Base-by-base conservation (phyloP, 2,329 filamentous ascomycete species). In the Cylindrodendrum hubeiense region DNA sequence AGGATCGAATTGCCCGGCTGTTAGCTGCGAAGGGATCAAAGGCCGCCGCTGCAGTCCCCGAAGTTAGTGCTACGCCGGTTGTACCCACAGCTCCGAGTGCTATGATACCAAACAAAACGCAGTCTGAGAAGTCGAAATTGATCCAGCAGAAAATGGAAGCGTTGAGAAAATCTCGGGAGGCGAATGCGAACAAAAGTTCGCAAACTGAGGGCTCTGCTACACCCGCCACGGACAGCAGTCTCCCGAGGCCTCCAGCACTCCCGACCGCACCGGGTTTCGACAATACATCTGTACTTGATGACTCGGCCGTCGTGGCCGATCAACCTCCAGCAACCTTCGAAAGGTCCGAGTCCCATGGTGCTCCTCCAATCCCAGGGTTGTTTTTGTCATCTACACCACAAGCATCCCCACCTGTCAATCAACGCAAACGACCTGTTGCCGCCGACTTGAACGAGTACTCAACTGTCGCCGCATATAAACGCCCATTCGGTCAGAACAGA, bases 101-200 rank as follows among this genome's bases (percentile, higher is more conserved):
- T 44, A 39, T 60, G 10, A 58, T 63, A 34, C 67, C 68, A 43
- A 66, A 54, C 15, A 78, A 72, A 55, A 67, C 51, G 52, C 77
- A 91, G 74, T 88, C 88, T 19, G 87, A 94, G 69, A 97, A 93
- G 65, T 93, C 93, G 62, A 87, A 85, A 63, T 81, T 94, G 33
- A 85, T 95, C 50, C 89, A 93, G 68, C 88, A 93, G 75, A 94
- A 93, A 70, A 90, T 97, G 75, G 93, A 94, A 65, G 91, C 91
- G 22, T 81, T 96, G 22, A 89, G 89, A 70, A 90, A 88, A 71
- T 82, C 85, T 37, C 82, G 86, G 33, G 83, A 86, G 72, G 80
- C 78, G 5, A 79, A 79, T 51, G 77, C 78, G 41, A 79, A 78
- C 61, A 78, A 77, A 28, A 43, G 46, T 15, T 9, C 52, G 4